Conservation (phyloP, 169 alveolate genomes). For the Plasmodium gonderi region DNA sequence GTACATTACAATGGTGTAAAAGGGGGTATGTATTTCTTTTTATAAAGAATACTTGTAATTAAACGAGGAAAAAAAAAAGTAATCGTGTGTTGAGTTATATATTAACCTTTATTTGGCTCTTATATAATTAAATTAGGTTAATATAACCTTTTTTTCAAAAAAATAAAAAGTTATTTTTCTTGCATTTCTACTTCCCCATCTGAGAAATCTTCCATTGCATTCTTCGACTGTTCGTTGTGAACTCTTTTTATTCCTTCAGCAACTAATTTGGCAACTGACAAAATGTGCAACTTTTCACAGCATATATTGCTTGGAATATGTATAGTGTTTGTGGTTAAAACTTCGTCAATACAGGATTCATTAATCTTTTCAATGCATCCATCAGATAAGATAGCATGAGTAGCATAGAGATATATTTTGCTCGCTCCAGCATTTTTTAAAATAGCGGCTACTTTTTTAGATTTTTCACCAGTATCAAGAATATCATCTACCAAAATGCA, state of each 20-base stretch:
- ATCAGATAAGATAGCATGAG: conserved; percentile 88
- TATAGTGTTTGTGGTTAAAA: conserved; percentile 83
- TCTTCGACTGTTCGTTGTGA: conserved; percentile 75
- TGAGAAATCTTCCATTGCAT: conserved; percentile 85
- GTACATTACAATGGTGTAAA: conserved; percentile 19
- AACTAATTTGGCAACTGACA: conserved; percentile 82
- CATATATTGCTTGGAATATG: conserved; percentile 77
- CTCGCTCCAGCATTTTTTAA: conserved; percentile 89
- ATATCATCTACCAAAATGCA: conserved; percentile 93
- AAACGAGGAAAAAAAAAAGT: background rate
- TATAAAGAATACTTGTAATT: background rate
- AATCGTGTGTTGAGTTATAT: background rate
- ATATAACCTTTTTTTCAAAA: conserved; percentile 82
- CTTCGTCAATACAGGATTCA: conserved; percentile 83
- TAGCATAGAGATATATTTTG: conserved; percentile 90
- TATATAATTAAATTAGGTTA: background rate
- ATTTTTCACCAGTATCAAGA: conserved; percentile 93
- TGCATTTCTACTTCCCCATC: conserved; percentile 85
- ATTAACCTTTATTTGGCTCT: background rate
- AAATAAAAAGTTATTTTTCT: conserved; percentile 88
- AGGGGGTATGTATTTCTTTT: conserved; percentile 8
- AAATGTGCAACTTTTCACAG: conserved; percentile 79
- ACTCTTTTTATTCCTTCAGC: conserved; percentile 88
- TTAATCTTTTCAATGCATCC: conserved; percentile 83
- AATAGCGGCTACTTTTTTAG: conserved; percentile 89